phyloP scores from a whole-genome alignment of 305 asterid species.

The Solanum aculeatissimum region DNA sequence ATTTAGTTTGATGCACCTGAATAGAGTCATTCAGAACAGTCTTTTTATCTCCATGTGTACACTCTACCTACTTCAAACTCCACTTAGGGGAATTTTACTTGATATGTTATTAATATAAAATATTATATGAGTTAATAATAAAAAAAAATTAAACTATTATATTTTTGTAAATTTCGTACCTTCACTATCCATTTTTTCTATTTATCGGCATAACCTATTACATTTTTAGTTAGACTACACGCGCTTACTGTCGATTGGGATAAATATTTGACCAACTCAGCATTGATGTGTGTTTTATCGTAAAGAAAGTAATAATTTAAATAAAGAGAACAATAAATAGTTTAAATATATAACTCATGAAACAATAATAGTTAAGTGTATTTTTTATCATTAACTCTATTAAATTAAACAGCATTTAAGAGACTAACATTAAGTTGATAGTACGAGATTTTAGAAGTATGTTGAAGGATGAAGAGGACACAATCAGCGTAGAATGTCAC shows the following conservation, averaged over 20 bases:
- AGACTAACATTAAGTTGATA: too few relatives aligned
- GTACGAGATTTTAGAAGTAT: too few relatives aligned
- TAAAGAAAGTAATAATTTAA: not conserved
- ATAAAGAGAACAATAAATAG: not conserved
- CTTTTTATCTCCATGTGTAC: too few relatives aligned
- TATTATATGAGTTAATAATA: not conserved
- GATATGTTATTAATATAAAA: too few relatives aligned
- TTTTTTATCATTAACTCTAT: too few relatives aligned
- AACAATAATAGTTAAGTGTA: not conserved
- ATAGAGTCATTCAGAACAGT: too few relatives aligned
- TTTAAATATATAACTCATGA: not conserved
- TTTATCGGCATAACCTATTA: not conserved
- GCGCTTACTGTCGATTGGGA: not conserved
- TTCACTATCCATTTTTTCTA: not conserved
- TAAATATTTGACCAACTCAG: not conserved
- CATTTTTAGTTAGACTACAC: not conserved
- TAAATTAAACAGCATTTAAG: too few relatives aligned
- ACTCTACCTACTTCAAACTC: too few relatives aligned
- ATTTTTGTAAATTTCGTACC: not conserved
- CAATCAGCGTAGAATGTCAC: too few relatives aligned
- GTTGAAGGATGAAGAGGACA: too few relatives aligned
- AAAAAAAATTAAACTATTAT: not conserved
- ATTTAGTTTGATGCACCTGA: too few relatives aligned
- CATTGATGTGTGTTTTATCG: not conserved
- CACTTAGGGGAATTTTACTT: too few relatives aligned